Evolutionary conservation across 306 rosid species (phyloP), one percentile per base, ranked within the genome.

Genomic region (Elaeagnus macrophylla): DNA sequence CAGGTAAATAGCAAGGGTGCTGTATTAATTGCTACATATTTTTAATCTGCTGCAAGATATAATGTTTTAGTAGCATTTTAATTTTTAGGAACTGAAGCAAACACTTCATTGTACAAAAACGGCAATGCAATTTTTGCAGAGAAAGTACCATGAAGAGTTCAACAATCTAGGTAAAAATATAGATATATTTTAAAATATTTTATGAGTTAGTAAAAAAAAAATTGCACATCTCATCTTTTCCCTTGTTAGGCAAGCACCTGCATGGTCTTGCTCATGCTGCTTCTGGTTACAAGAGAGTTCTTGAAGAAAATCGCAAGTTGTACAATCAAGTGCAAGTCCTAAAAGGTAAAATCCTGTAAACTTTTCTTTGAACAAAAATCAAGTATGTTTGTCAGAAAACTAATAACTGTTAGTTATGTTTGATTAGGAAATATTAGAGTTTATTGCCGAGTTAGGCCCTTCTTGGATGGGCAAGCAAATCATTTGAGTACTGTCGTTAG

Each of bases 251-350:
- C 53, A 77, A 75, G 79, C 95, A 83, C 67, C 32, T 88, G 70
- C 75, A 58, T 5, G 47, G 81, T 49, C 75, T 93, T 62, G 83
- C 88, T 54, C 72, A 84, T 67, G 95, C 99, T 69, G 96, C 99
- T 60, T 73, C 96, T 20, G 82, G 94, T 65, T 84, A 88, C 67
- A 85, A 80, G 60, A 82, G 69, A 67, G 96, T 88, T 72, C 89
- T 88, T 41, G 94, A 93, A 69, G 99, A 93, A 74, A 93, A 93
- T 56, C 95, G 99, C 61, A 93, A 84, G 79, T 63, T 93, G 53
- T 93, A 88, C 74, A 93, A 93, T 67, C 77, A 61, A 72, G 94
- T 93, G 52, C 99, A 93, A 52, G 96, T 88, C 71, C 69, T 93
- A 40, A 93, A 83, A 79, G 99, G 99, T 93, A 59, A 60, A 12